Evolutionary conservation across 768 basidiomycete genomes (phyloP), one percentile per base, ranked within the genome.

Genomic region (Tubosaeta brunneosetosa): DNA sequence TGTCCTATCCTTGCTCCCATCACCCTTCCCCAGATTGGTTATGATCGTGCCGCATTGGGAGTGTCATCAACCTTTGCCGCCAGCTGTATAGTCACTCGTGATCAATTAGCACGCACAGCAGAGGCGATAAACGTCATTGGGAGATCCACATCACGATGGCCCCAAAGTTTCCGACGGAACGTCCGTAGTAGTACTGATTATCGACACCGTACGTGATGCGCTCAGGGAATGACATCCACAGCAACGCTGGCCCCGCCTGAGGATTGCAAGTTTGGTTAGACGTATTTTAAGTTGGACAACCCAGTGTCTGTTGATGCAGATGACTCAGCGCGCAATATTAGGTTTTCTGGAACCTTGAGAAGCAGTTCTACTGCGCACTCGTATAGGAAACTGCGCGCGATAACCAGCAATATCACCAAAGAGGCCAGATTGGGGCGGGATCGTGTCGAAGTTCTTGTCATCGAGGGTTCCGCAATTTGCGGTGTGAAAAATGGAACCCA

Each of bases 111-210:
- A 44, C 19, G 26, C 34, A 55, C 43, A 19, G 48, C 40, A 56
- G 33, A 34, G 25, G 17, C 55, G 49, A 40, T 49, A 56, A 38
- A 74, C 78, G 57, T 88, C 84, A 63, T 86, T 82, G 31, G 83
- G 61, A 19, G 70, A 66, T 53, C 84, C 54, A 26, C 83, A 56
- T 82, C 85, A 58, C 82, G 44, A 44, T 41, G 16, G 3, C 14
- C 26, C 9, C 29, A 29, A 9, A 6, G 9, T 29, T 22, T 22
- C 22, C 22, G 22, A 22, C 22, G 22, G 22, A 22, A 22, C 22
- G 67, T 86, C 86, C 11, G 77, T 61, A 14, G 77, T 73, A 29
- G 76, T 61, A 60, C 80, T 80, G 66, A 85, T 84, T 6, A 80
- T 78, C 54, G 79, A 75, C 22, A 85, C 63, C 52, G 71, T 90